These are phyloP conservation scores for Asterophora lycoperdoides DNA, from an alignment of 768 basidiomycete species.

Conservation along the genomic window DNA sequence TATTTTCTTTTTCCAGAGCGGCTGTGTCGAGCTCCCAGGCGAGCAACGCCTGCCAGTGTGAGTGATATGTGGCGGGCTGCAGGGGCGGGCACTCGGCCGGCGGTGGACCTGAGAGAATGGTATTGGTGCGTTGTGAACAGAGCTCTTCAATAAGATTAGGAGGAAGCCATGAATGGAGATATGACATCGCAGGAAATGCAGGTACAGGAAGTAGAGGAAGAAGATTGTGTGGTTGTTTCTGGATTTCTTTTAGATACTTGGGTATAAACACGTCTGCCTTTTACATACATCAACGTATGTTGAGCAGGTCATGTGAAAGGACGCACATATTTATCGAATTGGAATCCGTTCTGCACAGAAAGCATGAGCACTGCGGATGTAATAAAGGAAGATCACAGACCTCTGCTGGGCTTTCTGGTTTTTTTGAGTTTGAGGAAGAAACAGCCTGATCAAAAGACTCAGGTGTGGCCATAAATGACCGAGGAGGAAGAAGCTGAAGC, in stretches of 20 bases:
- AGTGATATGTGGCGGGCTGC: slow-evolving; percentile 29
- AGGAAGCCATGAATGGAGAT: slow-evolving; percentile 38
- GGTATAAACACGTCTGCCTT: slow-evolving; percentile 48
- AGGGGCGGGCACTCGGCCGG: slow-evolving; percentile 24
- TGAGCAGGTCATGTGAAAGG: not conserved
- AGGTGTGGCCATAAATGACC: slow-evolving; percentile 13
- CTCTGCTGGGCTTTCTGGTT: not conserved
- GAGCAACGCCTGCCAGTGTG: slow-evolving; percentile 40
- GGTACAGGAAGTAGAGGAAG: slow-evolving; percentile 38
- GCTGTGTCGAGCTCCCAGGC: slow-evolving; percentile 44
- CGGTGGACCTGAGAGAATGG: slow-evolving; percentile 28
- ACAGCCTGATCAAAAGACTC: slow-evolving; percentile 1
- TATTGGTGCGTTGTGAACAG: slow-evolving; percentile 17
- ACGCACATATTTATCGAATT: slow-evolving; percentile 45
- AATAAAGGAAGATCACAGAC: not conserved
- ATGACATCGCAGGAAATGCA: slow-evolving; percentile 38
- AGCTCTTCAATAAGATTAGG: slow-evolving; percentile 32
- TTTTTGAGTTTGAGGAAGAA: slow-evolving; percentile 1
- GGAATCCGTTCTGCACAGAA: slow-evolving; percentile 16
- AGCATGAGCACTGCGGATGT: not conserved
- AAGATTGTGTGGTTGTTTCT: slow-evolving; percentile 40
- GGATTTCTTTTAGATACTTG: slow-evolving; percentile 46
- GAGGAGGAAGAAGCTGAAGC: slow-evolving; percentile 17
- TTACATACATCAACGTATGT: not conserved
- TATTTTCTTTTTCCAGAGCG: slow-evolving; percentile 36